A percentile compares a stretch with the other conserved stretches of the same genome.
Conservation (phyloP, 495 filamentous ascomycete genomes). For the Neurospora sp. region DNA sequence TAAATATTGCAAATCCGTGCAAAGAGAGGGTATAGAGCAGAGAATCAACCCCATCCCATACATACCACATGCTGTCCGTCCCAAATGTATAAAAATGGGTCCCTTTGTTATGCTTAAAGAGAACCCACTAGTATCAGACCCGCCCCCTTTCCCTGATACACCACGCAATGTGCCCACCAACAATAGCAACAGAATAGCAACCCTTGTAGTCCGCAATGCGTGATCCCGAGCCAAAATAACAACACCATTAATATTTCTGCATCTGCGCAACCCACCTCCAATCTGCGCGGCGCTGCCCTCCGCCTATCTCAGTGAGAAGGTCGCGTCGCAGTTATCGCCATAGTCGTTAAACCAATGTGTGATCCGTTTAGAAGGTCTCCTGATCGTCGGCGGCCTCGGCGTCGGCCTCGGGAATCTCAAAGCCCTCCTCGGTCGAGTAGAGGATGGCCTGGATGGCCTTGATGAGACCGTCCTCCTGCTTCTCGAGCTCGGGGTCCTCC, state of each 20-base stretch:
- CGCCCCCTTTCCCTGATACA: background rate
- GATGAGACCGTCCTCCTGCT: constrained; percentile 80
- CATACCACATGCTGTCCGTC: background rate
- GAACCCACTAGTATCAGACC: background rate
- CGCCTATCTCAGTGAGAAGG: background rate
- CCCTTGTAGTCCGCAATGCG: background rate
- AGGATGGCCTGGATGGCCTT: constrained; percentile 93
- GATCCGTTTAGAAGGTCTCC: constrained; percentile 56
- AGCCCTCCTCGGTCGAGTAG: constrained; percentile 92
- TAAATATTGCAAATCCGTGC: background rate
- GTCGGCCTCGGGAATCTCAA: constrained; percentile 71
- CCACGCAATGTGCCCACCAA: background rate
- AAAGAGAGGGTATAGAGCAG: background rate
- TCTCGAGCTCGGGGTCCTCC: constrained; percentile 78
- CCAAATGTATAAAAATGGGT: background rate
- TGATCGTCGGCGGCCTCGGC: constrained; percentile 54
- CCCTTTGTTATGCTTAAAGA: background rate
- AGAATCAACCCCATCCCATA: background rate
- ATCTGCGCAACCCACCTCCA: background rate
- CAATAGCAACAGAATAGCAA: background rate
- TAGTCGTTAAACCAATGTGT: background rate
- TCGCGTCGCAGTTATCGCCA: background rate
- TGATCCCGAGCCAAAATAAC: background rate
- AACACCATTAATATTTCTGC: background rate
- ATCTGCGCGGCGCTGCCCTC: background rate